These are phyloP conservation scores for Penicillium psychrofluorescens DNA, from an alignment of 495 filamentous ascomycete genomes.

Conservation along the genomic window DNA sequence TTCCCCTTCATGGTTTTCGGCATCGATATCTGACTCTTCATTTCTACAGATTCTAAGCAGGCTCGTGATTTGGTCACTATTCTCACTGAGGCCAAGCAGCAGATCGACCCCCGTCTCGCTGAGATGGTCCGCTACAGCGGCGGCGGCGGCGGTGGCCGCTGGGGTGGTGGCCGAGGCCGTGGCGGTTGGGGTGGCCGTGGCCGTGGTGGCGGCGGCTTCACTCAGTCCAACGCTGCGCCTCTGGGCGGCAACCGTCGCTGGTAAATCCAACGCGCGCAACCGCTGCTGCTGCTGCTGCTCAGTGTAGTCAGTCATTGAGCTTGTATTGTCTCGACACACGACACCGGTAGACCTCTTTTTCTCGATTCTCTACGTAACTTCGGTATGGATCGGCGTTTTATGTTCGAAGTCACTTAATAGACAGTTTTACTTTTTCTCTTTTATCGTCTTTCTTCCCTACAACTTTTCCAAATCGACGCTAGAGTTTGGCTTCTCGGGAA, in stretches of 20 bases:
- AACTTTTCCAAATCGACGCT: conserved; percentile 2
- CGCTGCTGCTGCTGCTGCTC: conserved; percentile 5
- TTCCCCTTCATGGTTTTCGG: background rate
- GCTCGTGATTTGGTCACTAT: conserved; percentile 92
- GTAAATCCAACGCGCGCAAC: conserved; percentile 29
- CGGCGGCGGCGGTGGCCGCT: conserved; percentile 66
- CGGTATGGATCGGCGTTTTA: conserved; percentile 33
- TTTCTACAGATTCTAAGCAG: conserved; percentile 75
- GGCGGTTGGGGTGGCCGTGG: conserved; percentile 42
- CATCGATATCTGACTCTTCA: conserved; percentile 7
- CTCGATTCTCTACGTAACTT: conserved; percentile 31
- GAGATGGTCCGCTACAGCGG: conserved; percentile 94
- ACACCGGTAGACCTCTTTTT: conserved; percentile 29
- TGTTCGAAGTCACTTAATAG: conserved; percentile 34
- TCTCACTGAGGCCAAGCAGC: conserved; percentile 94
- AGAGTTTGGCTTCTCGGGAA: conserved; percentile 5
- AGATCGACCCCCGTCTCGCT: conserved; percentile 88
- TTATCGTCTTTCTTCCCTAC: conserved; percentile 12
- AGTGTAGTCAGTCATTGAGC: conserved; percentile 17
- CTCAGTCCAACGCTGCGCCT: conserved; percentile 57
- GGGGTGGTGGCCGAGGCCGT: conserved; percentile 62
- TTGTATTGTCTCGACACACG: conserved; percentile 19
- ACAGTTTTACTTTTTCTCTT: conserved; percentile 22
- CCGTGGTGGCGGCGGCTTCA: conserved; percentile 43
- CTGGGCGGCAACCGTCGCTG: conserved; percentile 56